These are phyloP conservation scores for Monosporozyma aquatica DNA, from an alignment of 805 yeast species.

Conservation along the genomic window DNA sequence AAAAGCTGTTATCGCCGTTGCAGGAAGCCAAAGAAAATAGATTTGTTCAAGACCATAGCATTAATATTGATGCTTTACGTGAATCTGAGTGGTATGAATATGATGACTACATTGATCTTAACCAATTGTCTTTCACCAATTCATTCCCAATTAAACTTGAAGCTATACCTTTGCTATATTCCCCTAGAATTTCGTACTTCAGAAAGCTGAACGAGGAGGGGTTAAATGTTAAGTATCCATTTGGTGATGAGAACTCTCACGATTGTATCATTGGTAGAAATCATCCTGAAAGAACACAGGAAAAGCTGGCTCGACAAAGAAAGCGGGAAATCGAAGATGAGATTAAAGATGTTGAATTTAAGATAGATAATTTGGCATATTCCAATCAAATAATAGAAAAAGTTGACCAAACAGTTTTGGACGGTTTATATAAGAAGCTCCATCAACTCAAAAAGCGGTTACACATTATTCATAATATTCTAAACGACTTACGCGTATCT, in stretches of 20 bases:
- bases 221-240: slow-evolving; percentile 42
- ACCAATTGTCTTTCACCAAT: slow-evolving; percentile 36
- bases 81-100: slow-evolving; percentile 55
- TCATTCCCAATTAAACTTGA: slow-evolving; percentile 35
- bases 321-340: slow-evolving; percentile 33
- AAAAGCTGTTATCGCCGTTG: slow-evolving; percentile 28
- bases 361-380: slow-evolving; percentile 6
- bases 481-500: slow-evolving; percentile 27
- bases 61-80: slow-evolving; percentile 5
- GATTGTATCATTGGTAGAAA: slow-evolving; percentile 42
- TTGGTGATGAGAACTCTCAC: slow-evolving; percentile 50
- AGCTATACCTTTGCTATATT: slow-evolving; percentile 38
- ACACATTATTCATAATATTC: slow-evolving; percentile 25
- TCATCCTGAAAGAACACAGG: slow-evolving; percentile 50
- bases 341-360: slow-evolving; percentile 18
- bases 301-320: slow-evolving; percentile 35
- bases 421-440: slow-evolving; percentile 18
- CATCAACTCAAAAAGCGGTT: slow-evolving; percentile 29
- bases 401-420: slow-evolving; percentile 3
- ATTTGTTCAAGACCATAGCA: not conserved
- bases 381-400: not conserved
- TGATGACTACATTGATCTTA: slow-evolving; percentile 69
- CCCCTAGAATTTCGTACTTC: slow-evolving; percentile 55
- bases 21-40: not conserved
- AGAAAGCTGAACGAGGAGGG: slow-evolving; percentile 41